Base-by-base conservation (phyloP, 805 yeast genomes). In the Yamadazyma olivae region DNA sequence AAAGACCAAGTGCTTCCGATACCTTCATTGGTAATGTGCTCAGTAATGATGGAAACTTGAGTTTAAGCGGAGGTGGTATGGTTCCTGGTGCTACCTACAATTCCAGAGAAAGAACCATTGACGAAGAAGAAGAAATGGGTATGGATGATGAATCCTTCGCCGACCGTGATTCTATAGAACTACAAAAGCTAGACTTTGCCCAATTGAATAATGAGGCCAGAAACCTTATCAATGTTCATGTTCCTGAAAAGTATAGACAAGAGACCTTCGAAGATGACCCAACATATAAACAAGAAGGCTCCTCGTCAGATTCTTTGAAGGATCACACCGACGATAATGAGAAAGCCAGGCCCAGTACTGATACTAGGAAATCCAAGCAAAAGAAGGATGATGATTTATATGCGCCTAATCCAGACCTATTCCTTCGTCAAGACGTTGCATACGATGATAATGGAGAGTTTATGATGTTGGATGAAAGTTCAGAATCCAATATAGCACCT, bases 161-260 rank as follows among this genome's bases (percentile, higher is more conserved):
- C 16, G 57, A 56, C 14, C 51, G 50, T 6, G 63, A 63, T 30
- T 59, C 61, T n/a, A 63, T 75, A 9, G 79, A 74, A 39, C 49
- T 74, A 64, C 59, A 58, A 13, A 61, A 59, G 17, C 43, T 77
- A 30, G 67, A 69, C 31, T 64, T 68, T 25, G 69, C 60, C 3
- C 57, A 62, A 21, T 56, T 74, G 21, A 65, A 67, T 18, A 62
- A 67, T 24, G 81, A 79, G 43, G 87, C 86, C 1, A 65, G 67
- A 35, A 70, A 71, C 20, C 61, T 81, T 39, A 72, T 81, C 5
- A 60, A 67, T 17, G 66, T 70, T 5, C 83, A 79, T 52, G 64
- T 67, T 28, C 60, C 67, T 6, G 54, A 54, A 38, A 22, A 44
- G 19, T 31, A 21, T 24, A 24, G 40, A 18, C 40, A 40, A 20